phyloP scores from a whole-genome alignment of 164 flowering plant genomes.

The Macadamia tetraphylla region DNA sequence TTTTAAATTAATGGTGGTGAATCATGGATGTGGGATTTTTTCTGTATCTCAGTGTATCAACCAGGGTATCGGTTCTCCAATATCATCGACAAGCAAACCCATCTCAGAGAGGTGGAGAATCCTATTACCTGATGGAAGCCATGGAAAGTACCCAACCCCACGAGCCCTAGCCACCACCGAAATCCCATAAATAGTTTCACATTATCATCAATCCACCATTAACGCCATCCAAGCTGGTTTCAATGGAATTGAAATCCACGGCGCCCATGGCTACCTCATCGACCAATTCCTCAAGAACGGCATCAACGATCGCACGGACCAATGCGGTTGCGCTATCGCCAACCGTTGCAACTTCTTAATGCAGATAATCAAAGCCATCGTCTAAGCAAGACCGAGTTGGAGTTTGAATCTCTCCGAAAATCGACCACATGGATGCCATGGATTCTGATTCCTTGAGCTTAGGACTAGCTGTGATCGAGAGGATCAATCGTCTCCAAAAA shows the following conservation, averaged over 20 bases:
- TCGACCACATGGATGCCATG: slow-evolving; percentile 33
- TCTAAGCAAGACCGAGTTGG: slow-evolving; percentile 31
- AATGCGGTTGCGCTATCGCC: slow-evolving; percentile 28
- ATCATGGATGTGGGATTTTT: not conserved
- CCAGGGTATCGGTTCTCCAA: slow-evolving; percentile 59
- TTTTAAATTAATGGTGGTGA: too few relatives aligned
- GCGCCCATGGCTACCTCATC: slow-evolving; percentile 34
- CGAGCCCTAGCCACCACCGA: slow-evolving; percentile 37
- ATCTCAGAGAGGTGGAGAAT: slow-evolving; percentile 66
- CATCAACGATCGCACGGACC: slow-evolving; percentile 38
- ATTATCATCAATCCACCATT: slow-evolving; percentile 61
- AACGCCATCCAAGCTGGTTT: slow-evolving; percentile 60
- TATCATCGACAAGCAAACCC: slow-evolving; percentile 65
- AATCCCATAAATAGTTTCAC: slow-evolving; percentile 43
- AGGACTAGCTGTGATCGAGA: slow-evolving; percentile 23
- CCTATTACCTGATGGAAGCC: slow-evolving; percentile 62
- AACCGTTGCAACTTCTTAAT: slow-evolving; percentile 30
- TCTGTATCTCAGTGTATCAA: slow-evolving; percentile 49
- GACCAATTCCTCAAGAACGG: slow-evolving; percentile 43
- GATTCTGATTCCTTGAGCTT: slow-evolving; percentile 31
- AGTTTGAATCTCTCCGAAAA: slow-evolving; percentile 31
- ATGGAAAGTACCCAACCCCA: slow-evolving; percentile 46
- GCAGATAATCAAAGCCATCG: slow-evolving; percentile 20
- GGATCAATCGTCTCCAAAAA: slow-evolving; percentile 24
- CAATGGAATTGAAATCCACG: slow-evolving; percentile 33